Base-by-base conservation (phyloP, 2,329 filamentous ascomycete genomes). In the Alternaria triticina region DNA sequence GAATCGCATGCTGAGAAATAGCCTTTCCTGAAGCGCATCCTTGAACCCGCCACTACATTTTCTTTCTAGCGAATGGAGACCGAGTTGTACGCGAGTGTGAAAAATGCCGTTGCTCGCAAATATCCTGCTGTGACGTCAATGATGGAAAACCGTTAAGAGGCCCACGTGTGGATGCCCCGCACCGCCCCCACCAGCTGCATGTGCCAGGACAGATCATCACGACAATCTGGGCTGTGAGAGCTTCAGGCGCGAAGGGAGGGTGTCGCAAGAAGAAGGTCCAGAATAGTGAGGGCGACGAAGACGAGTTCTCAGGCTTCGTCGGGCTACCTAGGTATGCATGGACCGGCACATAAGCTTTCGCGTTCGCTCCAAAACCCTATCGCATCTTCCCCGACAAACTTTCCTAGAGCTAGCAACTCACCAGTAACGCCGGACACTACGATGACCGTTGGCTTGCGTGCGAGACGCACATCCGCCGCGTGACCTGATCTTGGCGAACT, bases 1-100 rank as follows among this genome's bases (percentile, higher is more conserved):
- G 66, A 74, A 70, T 66, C 33, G 61, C 64, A 72, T 75, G 73
- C 70, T 74, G 69, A 72, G 60, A 59, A 72, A 69, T 69, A 17
- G 58, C 20, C 22, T 13, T 15, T 33, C 12, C 17, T n/a, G 45
- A 28, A n/a, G 17, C 27, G 9, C 44, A 33, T 40, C 23, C 28
- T 11, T 10, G 13, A 15, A 17, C 6, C 7, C 44, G 50, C 46
- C 46, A 51, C 43, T 56, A 25, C 12, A 23, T 22, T 10, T 17
- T 40, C 13, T 45, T 40, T 11, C 46, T 20, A 22, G 28, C 43
- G 27, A 40, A 40, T 33, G 22, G 9, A 23, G 22, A 15, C 22
- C 8, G 47, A 25, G 54, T 12, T 22, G 20, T 27, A 15, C 8
- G 33, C 33, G 23, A 25, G 3, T n/a, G 27, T 20, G 17, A 11